A percentile compares a stretch with the other conserved stretches of the same genome.
Evolutionary conservation across 768 basidiomycete species (phyloP).

Genomic region (Macrolepiota albuminosa): DNA sequence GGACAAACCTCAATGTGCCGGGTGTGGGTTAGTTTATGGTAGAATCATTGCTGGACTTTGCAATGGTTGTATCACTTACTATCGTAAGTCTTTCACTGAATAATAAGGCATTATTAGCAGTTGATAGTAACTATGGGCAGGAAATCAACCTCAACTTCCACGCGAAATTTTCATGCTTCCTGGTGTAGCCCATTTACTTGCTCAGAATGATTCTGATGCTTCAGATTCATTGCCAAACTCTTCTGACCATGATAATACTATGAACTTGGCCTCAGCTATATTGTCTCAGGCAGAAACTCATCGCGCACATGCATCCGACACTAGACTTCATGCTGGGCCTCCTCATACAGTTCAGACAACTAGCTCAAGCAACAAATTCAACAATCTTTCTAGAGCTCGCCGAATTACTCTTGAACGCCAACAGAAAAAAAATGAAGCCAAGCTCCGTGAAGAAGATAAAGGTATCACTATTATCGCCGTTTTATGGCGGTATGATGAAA

Average conservation of each 20-base stretch:
- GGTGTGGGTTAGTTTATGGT: too few species aligned
- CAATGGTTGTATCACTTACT: too few species aligned
- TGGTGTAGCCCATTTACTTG: background rate
- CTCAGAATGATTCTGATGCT: background rate
- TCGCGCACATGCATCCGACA: background rate
- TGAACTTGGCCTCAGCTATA: background rate
- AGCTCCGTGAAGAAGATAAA: background rate
- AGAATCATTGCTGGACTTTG: too few species aligned
- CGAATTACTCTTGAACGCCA: background rate
- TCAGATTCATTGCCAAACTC: background rate
- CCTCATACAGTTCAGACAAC: background rate
- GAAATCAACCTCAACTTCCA: too few species aligned
- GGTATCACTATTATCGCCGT: background rate
- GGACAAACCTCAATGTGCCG: too few species aligned
- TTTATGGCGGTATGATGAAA: background rate
- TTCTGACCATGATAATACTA: background rate
- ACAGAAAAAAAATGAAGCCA: background rate
- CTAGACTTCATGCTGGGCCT: background rate
- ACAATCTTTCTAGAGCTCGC: background rate
- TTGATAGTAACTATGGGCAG: too few species aligned
- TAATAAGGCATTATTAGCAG: too few species aligned
- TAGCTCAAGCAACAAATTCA: background rate
- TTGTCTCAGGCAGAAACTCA: background rate
- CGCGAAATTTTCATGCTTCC: too few species aligned
- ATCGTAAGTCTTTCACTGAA: too few species aligned